These are phyloP conservation scores for Bipolaris bicolor DNA, from an alignment of 2,329 filamentous ascomycete species.

Conservation along the genomic window DNA sequence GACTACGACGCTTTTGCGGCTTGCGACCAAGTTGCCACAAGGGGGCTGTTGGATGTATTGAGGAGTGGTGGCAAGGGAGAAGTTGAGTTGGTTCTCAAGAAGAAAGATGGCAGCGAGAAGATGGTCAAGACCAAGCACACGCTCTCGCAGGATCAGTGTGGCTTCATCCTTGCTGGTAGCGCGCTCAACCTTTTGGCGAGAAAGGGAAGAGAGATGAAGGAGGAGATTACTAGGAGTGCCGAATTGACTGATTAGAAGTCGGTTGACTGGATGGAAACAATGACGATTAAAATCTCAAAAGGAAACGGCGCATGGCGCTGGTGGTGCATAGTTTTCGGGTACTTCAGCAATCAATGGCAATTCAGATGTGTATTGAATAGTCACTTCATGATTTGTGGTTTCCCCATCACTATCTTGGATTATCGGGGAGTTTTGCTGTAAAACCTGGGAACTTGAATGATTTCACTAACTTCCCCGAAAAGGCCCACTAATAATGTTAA, in stretches of 20 bases:
- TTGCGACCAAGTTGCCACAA: slow-evolving; percentile 81
- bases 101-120: slow-evolving; percentile 66
- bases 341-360: neutral
- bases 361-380: neutral
- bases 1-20: slow-evolving; percentile 87
- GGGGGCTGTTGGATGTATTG: slow-evolving; percentile 84
- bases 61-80: slow-evolving; percentile 77
- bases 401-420: neutral
- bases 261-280: neutral
- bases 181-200: slow-evolving; percentile 86
- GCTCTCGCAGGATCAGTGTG: slow-evolving; percentile 86
- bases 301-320: neutral
- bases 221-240: slow-evolving; percentile 45
- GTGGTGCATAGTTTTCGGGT: neutral
- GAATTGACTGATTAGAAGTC: slow-evolving; percentile 47
- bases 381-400: neutral
- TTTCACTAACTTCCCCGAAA: no score
- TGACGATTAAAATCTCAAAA: neutral
- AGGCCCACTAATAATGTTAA: neutral
- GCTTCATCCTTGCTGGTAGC: slow-evolving; percentile 90
- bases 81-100: slow-evolving; percentile 66
- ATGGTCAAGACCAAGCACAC: slow-evolving; percentile 83
- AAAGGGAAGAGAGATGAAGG: slow-evolving; percentile 55
- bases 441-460: neutral
- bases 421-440: neutral